Base-by-base conservation (phyloP, 75 land plant genomes). In the Chamaecyparis obtusa region DNA sequence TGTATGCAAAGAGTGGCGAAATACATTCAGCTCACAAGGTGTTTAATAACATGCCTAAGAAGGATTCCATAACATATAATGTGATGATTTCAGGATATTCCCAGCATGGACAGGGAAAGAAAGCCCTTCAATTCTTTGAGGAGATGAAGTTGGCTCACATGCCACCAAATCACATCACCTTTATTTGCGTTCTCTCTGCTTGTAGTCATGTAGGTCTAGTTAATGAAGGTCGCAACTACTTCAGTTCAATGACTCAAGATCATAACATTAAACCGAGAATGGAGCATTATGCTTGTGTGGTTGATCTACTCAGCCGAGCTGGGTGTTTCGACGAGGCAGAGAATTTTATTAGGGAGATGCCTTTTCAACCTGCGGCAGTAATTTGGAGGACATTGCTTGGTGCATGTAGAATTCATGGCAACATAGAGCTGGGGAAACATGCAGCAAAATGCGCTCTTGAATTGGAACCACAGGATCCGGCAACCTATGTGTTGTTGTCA, bases 221-320 rank as follows among this genome's bases (percentile, higher is more conserved):
- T 80, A 32, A 27, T 87, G 44, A 49, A 77, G 19, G 54, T 37
- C 92, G 93, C 85, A 94, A 92, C 5, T 89, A 94, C 74, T 86
- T 87, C 69, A 64, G 24, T 24, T 64, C 69, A 6, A 64, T 64
- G 85, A 82, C 88, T 60, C 94, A 92, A 76, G 85, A 88, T n/a
- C 89, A 46, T 55, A 91, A 88, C n/a, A 17, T 91, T 21, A 94
- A 92, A 90, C 72, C 90, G 0, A 94, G 95, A 41, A 48, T 75
- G 48, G 87, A 89, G 84, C 89, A 89, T 35, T 48, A 74, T 7
- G 56, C 83, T 27, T 87, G 82, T 51, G 54, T 83, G 27, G 87
- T 88, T 85, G 79, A 85, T 60, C 84, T 88, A 13, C 72, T 90
- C n/a, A 90, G 90, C 36, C 91, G 89, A 32, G 56, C 89, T 43